These are phyloP conservation scores for Cinnamomum micranthum DNA, from an alignment of 164 flowering plant genomes.

Conservation along the genomic window DNA sequence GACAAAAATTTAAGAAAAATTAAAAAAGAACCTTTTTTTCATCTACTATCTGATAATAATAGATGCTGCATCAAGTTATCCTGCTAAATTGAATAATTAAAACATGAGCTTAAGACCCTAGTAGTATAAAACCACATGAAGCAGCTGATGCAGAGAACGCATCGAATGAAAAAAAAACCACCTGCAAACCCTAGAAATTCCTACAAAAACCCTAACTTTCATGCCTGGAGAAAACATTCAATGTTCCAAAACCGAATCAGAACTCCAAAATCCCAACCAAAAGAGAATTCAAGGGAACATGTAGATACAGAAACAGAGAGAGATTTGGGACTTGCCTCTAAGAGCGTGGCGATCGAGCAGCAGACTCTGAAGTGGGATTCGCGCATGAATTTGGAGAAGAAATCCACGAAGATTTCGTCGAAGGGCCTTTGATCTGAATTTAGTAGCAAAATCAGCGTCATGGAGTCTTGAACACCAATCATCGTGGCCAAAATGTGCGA, in stretches of 20 bases:
- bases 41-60: no score
- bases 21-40: no score
- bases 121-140: background rate
- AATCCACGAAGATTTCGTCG: constrained; percentile 49
- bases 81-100: no score
- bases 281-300: background rate
- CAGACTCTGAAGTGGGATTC: constrained; percentile 44
- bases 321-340: constrained; percentile 33
- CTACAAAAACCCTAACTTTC: background rate
- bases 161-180: no score
- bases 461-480: constrained; percentile 44
- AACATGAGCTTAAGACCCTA: no score
- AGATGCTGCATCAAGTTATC: no score
- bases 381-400: constrained; percentile 51
- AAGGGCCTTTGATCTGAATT: constrained; percentile 43
- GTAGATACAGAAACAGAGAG: background rate
- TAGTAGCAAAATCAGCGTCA: constrained; percentile 30
- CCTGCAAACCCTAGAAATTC: background rate
- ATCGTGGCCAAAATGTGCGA: constrained; percentile 10
- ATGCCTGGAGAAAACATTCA: no score
- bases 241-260: constrained; percentile 1
- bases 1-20: no score
- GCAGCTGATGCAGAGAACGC: background rate
- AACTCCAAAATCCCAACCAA: constrained; percentile 12
- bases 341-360: constrained; percentile 46